phyloP scores from a whole-genome alignment of 805 yeast species.

The Pichia nanzhaoensis region DNA sequence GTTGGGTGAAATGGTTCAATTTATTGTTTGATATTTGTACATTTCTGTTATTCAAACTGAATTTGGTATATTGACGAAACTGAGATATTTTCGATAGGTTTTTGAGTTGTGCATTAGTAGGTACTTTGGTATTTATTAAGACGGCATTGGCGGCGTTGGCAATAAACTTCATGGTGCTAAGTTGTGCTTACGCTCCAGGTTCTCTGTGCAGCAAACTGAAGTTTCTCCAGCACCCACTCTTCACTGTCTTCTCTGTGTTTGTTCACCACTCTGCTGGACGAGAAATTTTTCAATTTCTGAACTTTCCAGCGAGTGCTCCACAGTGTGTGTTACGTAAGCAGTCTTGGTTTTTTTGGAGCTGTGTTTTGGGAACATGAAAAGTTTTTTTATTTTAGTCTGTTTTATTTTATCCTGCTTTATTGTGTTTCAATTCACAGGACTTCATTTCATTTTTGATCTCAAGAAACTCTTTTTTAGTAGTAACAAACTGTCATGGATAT shows the following conservation, averaged over 20 bases:
- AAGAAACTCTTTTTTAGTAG: not conserved
- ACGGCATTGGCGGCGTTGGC: not conserved
- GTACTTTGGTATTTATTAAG: too few species aligned
- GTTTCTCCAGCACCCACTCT: not conserved
- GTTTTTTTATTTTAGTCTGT: not conserved
- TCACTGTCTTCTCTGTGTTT: not conserved
- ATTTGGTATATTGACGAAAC: not conserved
- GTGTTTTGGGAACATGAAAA: not conserved
- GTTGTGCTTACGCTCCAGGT: too few species aligned
- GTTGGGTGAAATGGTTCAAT: slow-evolving; percentile 2
- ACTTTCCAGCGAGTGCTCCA: not conserved
- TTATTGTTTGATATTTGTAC: slow-evolving; percentile 1
- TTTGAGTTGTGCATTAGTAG: not conserved
- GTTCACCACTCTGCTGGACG: not conserved
- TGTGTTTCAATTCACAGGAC: not conserved
- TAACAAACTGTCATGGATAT: slow-evolving; percentile 59
- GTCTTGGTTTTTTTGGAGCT: not conserved
- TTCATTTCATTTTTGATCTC: not conserved
- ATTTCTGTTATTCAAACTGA: not conserved
- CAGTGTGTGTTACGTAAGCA: too few species aligned
- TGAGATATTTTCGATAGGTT: slow-evolving; percentile 5
- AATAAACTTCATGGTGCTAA: not conserved
- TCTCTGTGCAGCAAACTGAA: too few species aligned
- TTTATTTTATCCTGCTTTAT: not conserved
- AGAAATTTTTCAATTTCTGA: not conserved